phyloP scores from a whole-genome alignment of 441 rosid species.

The Biscutella laevigata region DNA sequence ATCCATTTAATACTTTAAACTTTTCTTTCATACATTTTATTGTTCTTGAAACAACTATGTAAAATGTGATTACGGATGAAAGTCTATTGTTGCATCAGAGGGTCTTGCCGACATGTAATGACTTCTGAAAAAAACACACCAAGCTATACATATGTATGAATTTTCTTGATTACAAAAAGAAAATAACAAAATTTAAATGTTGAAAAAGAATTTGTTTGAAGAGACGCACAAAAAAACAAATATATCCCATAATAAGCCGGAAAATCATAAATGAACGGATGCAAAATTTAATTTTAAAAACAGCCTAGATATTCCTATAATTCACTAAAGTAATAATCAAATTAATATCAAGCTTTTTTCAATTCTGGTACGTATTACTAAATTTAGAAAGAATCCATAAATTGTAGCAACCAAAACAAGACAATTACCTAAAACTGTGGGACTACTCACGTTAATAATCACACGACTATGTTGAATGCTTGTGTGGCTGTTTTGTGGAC shows the following conservation, averaged over 20 bases:
- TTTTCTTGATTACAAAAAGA: neutral
- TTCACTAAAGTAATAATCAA: neutral
- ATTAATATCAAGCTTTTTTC: neutral
- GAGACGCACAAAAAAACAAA: neutral
- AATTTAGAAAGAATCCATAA: neutral
- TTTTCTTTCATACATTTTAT: neutral
- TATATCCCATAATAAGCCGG: neutral
- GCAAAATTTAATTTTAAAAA: neutral
- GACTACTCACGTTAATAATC: neutral
- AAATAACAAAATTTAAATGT: neutral
- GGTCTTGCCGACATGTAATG: neutral
- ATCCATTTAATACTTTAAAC: neutral
- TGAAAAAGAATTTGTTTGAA: no score
- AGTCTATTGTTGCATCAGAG: neutral
- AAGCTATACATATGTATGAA: neutral
- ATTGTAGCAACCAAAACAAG: conserved; percentile 1
- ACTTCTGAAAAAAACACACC: neutral
- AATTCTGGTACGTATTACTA: conserved; percentile 8
- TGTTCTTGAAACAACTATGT: neutral
- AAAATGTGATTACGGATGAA: neutral
- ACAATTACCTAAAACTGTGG: conserved; percentile 12
- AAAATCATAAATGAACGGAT: conserved; percentile 7
- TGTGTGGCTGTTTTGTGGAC: neutral
- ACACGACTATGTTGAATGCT: conserved; percentile 16
- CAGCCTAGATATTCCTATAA: neutral